These are phyloP conservation scores for Marsdenia floribunda DNA, from an alignment of 257 asterid genomes.

Conservation along the genomic window DNA sequence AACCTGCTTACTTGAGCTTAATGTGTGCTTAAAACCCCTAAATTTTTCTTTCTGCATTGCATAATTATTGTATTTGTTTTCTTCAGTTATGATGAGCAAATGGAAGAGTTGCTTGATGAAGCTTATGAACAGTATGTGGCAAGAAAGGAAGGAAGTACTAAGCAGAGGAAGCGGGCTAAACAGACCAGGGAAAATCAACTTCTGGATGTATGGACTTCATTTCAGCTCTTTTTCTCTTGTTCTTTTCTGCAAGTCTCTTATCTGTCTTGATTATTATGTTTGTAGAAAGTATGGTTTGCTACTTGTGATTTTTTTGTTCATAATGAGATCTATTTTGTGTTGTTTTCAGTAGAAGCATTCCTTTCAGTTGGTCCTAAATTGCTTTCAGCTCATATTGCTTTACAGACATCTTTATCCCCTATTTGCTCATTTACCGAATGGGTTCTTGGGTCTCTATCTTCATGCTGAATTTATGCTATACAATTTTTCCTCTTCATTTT, in stretches of 20 bases:
- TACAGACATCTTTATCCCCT: neutral
- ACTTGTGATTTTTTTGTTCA: neutral
- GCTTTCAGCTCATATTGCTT: neutral
- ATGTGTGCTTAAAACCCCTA: constrained; percentile 9
- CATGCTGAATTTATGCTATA: neutral
- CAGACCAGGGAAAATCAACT: constrained; percentile 46
- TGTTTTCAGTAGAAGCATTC: neutral
- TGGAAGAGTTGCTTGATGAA: constrained; percentile 71
- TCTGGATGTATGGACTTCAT: constrained; percentile 45
- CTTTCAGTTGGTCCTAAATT: neutral
- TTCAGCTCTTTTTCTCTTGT: neutral
- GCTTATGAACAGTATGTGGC: constrained; percentile 66
- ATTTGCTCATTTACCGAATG: neutral
- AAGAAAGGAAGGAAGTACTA: constrained; percentile 75
- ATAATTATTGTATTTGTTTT: constrained; percentile 16
- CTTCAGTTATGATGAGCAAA: constrained; percentile 64
- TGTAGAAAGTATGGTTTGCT: neutral
- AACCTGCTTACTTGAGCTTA: constrained; percentile 6
- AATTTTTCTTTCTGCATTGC: neutral
- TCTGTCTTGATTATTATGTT: neutral
- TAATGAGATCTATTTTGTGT: neutral
- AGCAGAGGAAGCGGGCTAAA: constrained; percentile 77
- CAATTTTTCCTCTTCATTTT: no score
- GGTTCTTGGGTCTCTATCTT: neutral
- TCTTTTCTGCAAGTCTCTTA: neutral